A percentile compares a stretch with the other conserved stretches of the same genome.
These are phyloP conservation scores for Pezicula carpinea DNA, from an alignment of 2,329 filamentous ascomycete genomes.

Conservation along the genomic window DNA sequence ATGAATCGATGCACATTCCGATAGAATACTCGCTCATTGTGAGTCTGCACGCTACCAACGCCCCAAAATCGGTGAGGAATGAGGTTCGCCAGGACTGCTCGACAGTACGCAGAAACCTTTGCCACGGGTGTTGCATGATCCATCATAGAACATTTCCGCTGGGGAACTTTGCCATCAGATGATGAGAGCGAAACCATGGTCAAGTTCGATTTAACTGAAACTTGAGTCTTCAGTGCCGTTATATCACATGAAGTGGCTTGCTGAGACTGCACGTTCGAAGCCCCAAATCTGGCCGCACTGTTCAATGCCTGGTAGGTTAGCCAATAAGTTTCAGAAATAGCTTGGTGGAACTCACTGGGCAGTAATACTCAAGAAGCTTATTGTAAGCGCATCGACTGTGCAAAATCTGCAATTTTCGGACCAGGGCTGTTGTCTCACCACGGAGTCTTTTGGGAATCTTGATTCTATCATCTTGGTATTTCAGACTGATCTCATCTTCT, in stretches of 20 bases:
- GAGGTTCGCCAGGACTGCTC: slow-evolving; percentile 65
- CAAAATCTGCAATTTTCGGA: slow-evolving; percentile 63
- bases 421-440: slow-evolving; percentile 53
- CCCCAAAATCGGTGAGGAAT: slow-evolving; percentile 78
- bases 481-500: slow-evolving; percentile 68
- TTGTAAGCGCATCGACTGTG: slow-evolving; percentile 75
- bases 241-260: slow-evolving; percentile 16
- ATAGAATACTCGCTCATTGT: slow-evolving; percentile 61
- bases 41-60: slow-evolving; percentile 38
- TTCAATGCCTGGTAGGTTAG: not conserved
- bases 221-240: slow-evolving; percentile 19
- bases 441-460: slow-evolving; percentile 64
- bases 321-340: not conserved
- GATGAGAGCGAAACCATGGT: slow-evolving; percentile 5
- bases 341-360: slow-evolving; percentile 43
- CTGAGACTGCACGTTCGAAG: slow-evolving; percentile 7
- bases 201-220: slow-evolving; percentile 2
- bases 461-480: slow-evolving; percentile 19
- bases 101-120: slow-evolving; percentile 82
- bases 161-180: slow-evolving; percentile 30
- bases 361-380: slow-evolving; percentile 77
- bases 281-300: not conserved
- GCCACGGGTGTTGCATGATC: slow-evolving; percentile 62
- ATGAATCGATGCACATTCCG: slow-evolving; percentile 74
- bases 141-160: slow-evolving; percentile 39